phyloP scores from a whole-genome alignment of 1,139 yeast species.

The Pichiaceae sp. region DNA sequence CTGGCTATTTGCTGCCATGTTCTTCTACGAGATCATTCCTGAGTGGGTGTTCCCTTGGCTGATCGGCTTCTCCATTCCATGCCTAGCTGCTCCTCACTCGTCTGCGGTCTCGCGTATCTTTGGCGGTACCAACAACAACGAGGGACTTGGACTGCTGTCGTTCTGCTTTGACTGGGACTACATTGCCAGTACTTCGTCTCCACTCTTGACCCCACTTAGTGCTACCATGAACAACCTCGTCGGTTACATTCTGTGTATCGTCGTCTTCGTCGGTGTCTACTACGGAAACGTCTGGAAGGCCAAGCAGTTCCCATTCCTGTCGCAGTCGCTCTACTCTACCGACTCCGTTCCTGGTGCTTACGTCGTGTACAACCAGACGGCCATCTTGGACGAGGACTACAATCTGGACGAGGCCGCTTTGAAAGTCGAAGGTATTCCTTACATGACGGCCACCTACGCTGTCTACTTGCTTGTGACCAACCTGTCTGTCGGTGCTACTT shows the following conservation, averaged over 20 bases:
- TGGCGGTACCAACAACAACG: slow-evolving; percentile 21
- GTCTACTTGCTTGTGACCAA: slow-evolving; percentile 24
- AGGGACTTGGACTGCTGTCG: slow-evolving; percentile 22
- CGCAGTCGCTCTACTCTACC: slow-evolving; percentile 20
- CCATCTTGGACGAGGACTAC: slow-evolving; percentile 16
- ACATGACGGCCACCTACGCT: slow-evolving; percentile 22
- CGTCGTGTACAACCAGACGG: slow-evolving; percentile 19
- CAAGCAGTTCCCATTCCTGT: slow-evolving; percentile 23
- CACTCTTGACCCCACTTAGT: slow-evolving; percentile 20
- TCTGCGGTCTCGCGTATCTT: slow-evolving; percentile 17
- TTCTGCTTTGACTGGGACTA: slow-evolving; percentile 25
- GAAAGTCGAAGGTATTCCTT: slow-evolving; percentile 21
- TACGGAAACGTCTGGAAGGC: slow-evolving; percentile 25
- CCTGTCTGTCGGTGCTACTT: slow-evolving; percentile 23
- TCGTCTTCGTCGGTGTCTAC: slow-evolving; percentile 22
- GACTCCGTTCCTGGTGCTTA: slow-evolving; percentile 19
- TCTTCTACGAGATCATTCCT: slow-evolving; percentile 23
- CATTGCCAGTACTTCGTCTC: slow-evolving; percentile 21
- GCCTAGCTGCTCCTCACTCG: slow-evolving; percentile 21
- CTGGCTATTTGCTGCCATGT: slow-evolving; percentile 11
- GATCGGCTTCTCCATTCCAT: slow-evolving; percentile 18
- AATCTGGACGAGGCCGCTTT: slow-evolving; percentile 18
- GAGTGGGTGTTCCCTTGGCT: slow-evolving; percentile 18
- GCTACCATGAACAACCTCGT: slow-evolving; percentile 22
- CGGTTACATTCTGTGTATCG: slow-evolving; percentile 22